Evolutionary conservation across 352 stramenopile genomes (phyloP).

Genomic region (Pythium rhizo-oryzae): DNA sequence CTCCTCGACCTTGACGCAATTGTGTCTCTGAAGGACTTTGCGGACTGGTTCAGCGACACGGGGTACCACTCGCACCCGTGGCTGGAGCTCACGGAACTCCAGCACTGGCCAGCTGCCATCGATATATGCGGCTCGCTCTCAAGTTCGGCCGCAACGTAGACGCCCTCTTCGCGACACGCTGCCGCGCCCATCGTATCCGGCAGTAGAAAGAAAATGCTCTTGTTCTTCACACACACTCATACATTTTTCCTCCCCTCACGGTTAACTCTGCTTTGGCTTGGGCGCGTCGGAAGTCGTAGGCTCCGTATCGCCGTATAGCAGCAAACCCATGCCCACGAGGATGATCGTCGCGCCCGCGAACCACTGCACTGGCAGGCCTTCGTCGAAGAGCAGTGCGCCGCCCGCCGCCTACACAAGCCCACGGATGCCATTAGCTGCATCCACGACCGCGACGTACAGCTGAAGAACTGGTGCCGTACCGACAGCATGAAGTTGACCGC

Average conservation of each 20-base stretch:
- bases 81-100: conserved; percentile 77
- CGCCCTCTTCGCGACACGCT: conserved; percentile 14
- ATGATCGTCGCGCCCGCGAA: conserved; percentile 77
- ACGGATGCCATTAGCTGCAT: neutral
- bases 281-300: neutral
- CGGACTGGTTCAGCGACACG: conserved; percentile 72
- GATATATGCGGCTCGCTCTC: conserved; percentile 50
- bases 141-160: neutral
- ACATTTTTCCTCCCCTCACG: neutral
- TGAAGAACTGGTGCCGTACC: conserved; percentile 23
- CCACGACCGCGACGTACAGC: neutral
- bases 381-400: conserved; percentile 66
- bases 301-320: conserved; percentile 66
- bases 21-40: conserved; percentile 70
- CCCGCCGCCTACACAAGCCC: conserved; percentile 40
- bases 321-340: conserved; percentile 61
- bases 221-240: neutral
- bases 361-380: conserved; percentile 72
- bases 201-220: neutral
- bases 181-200: neutral
- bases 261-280: conserved; percentile 35
- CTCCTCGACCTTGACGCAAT: conserved; percentile 40
- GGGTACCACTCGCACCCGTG: conserved; percentile 73
- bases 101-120: conserved; percentile 78
- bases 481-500: conserved; percentile 85